phyloP scores from a whole-genome alignment of 495 filamentous ascomycete genomes.

The Penicillium egyptiacum region DNA sequence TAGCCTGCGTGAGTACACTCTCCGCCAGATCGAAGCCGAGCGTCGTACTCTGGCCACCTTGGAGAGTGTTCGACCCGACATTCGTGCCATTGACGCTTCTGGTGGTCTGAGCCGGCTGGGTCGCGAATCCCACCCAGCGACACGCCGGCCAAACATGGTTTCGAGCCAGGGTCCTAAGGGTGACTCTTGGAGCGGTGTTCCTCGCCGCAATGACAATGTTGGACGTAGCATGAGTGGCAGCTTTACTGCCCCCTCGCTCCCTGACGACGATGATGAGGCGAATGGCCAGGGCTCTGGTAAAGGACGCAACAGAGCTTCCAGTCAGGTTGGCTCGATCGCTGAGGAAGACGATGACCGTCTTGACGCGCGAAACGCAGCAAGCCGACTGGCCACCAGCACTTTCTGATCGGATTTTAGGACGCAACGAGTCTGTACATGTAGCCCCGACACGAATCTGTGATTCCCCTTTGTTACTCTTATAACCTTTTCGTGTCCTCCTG shows the following conservation, averaged over 20 bases:
- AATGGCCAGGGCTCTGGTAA: conserved; percentile 40
- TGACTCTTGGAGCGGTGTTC: conserved; percentile 95
- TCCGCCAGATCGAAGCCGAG: conserved; percentile 95
- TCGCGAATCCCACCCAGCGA: conserved; percentile 77
- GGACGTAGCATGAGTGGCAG: conserved; percentile 75
- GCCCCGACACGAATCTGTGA: conserved; percentile 28
- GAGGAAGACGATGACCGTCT: conserved; percentile 94
- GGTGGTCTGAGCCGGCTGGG: conserved; percentile 88
- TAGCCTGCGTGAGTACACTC: conserved; percentile 85
- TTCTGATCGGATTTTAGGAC: conserved; percentile 55
- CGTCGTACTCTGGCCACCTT: conserved; percentile 87
- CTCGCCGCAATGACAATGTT: conserved; percentile 73
- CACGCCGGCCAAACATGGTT: conserved; percentile 71
- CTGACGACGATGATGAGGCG: conserved; percentile 43
- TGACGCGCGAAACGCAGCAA: conserved; percentile 93
- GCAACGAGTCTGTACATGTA: conserved; percentile 32
- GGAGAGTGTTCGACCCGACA: conserved; percentile 87
- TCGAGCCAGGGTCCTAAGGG: conserved; percentile 92
- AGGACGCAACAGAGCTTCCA: conserved; percentile 61
- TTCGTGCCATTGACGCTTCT: conserved; percentile 85
- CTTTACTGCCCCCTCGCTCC: conserved; percentile 45
- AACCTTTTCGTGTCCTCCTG: conserved; percentile 12
- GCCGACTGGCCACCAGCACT: conserved; percentile 87
- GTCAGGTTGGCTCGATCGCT: conserved; percentile 57
- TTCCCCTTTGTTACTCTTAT: conserved; percentile 29